These are phyloP conservation scores for Erythrobasidium hasegawianum DNA, from an alignment of 1,284 basidiomycete species.

Conservation along the genomic window DNA sequence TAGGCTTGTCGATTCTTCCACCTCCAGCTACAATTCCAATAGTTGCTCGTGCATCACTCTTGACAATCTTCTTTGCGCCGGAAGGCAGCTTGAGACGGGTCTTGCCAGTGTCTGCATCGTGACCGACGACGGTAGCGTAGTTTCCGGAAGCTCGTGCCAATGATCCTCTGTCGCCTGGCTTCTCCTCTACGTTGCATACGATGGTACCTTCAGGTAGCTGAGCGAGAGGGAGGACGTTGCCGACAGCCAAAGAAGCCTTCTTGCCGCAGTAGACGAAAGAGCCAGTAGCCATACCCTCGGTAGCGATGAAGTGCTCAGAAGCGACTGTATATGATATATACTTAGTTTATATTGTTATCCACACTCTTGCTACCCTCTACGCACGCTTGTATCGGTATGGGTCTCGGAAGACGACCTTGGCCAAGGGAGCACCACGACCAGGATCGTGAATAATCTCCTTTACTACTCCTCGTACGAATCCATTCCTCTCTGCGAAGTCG, in stretches of 20 bases:
- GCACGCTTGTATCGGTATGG: constrained; percentile 59
- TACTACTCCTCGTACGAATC: constrained; percentile 95
- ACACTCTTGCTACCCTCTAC: not conserved
- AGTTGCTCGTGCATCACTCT: constrained; percentile 79
- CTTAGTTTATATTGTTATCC: not conserved
- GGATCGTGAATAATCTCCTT: constrained; percentile 99
- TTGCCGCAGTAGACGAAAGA: constrained; percentile 99
- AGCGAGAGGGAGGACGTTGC: constrained; percentile 91
- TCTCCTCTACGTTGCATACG: constrained; percentile 99
- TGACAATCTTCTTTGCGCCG: constrained; percentile 94
- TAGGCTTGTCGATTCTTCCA: constrained; percentile 96
- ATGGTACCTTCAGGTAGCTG: constrained; percentile 98
- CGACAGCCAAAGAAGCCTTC: constrained; percentile 89
- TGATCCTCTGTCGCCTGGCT: constrained; percentile 93
- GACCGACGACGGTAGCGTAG: constrained; percentile 98
- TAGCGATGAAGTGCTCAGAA: constrained; percentile 96
- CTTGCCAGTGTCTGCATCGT: constrained; percentile 88
- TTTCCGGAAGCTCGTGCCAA: constrained; percentile 97
- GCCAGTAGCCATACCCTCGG: constrained; percentile 96
- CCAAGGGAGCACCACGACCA: constrained; percentile 97
- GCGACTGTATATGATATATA: constrained; percentile 71
- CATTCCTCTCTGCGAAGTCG: constrained; percentile 97
- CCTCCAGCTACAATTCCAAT: constrained; percentile 97
- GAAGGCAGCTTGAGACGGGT: constrained; percentile 83
- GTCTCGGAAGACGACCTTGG: constrained; percentile 98